These are phyloP conservation scores for Dictyostelium discoideum DNA, from an alignment of 78 protist genomes.

Conservation along the genomic window DNA sequence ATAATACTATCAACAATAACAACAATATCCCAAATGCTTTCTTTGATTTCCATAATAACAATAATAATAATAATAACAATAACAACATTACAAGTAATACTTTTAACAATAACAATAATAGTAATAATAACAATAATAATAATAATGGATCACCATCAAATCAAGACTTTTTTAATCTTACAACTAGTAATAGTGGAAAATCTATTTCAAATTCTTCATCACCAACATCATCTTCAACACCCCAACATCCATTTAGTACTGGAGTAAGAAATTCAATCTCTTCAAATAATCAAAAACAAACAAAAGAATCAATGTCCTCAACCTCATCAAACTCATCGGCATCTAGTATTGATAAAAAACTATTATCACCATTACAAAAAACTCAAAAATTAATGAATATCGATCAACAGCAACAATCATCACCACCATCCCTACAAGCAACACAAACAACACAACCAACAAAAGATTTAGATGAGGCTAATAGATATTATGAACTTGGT, in stretches of 20 bases:
- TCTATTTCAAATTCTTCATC: not conserved
- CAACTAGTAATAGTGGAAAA: not conserved
- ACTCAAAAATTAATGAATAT: not conserved
- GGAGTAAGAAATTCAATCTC: not conserved
- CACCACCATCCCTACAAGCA: not conserved
- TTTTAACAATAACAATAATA: not conserved
- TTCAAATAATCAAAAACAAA: not conserved
- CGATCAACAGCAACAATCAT: not conserved
- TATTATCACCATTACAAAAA: slow-evolving; percentile 8
- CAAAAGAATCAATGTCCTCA: not conserved
- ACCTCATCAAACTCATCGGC: not conserved
- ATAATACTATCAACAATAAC: not conserved
- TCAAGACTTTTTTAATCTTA: not conserved
- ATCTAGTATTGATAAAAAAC: not conserved
- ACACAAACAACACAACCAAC: not conserved
- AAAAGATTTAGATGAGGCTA: slow-evolving; percentile 41
- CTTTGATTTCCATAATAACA: not conserved
- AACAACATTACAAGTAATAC: not conserved
- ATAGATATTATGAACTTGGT: slow-evolving; percentile 49
- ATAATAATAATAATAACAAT: not conserved
- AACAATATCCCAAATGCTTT: not conserved
- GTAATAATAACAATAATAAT: not conserved
- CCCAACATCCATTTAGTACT: not conserved
- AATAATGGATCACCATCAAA: not conserved
- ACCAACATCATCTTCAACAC: slow-evolving; percentile 25